A percentile compares a stretch with the other conserved stretches of the same genome.
These are phyloP conservation scores for Aspergillaceae sp. DNA, from an alignment of 2,329 filamentous ascomycete species.

Conservation along the genomic window DNA sequence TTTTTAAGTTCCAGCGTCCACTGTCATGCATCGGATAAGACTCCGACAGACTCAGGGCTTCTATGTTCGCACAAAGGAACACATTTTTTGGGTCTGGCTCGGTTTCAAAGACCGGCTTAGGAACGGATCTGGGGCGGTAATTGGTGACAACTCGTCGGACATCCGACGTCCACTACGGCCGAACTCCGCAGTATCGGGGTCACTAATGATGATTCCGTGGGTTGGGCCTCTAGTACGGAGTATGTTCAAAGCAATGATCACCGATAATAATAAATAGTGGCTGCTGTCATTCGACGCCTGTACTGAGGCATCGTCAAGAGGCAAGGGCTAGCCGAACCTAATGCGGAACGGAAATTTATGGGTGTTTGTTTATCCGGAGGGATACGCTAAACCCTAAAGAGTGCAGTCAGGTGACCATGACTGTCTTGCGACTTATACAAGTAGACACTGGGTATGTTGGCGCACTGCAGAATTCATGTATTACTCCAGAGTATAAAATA, in stretches of 20 bases:
- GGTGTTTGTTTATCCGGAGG: too few relatives aligned
- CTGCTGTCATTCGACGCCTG: background rate
- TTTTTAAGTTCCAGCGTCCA: background rate
- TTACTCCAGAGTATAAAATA: too few relatives aligned
- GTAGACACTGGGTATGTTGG: too few relatives aligned
- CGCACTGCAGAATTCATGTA: too few relatives aligned
- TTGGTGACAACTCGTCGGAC: background rate
- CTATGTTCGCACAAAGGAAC: background rate
- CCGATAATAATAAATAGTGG: background rate
- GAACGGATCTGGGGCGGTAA: background rate
- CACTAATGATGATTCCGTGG: background rate
- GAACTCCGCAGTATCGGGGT: slow-evolving; percentile 1
- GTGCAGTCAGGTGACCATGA: background rate
- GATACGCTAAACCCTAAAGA: too few relatives aligned
- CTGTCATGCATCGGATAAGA: background rate
- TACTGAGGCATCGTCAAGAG: background rate
- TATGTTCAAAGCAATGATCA: background rate
- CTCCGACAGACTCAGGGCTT: background rate
- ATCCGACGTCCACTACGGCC: background rate
- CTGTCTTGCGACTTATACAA: too few relatives aligned
- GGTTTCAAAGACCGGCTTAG: background rate
- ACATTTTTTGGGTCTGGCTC: background rate
- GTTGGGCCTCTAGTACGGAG: too few relatives aligned
- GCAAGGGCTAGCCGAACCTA: background rate
- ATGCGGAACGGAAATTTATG: background rate